Evolutionary conservation across 306 rosid species (phyloP), one percentile per base, ranked within the genome.

Genomic region (Cicer judaicum): DNA sequence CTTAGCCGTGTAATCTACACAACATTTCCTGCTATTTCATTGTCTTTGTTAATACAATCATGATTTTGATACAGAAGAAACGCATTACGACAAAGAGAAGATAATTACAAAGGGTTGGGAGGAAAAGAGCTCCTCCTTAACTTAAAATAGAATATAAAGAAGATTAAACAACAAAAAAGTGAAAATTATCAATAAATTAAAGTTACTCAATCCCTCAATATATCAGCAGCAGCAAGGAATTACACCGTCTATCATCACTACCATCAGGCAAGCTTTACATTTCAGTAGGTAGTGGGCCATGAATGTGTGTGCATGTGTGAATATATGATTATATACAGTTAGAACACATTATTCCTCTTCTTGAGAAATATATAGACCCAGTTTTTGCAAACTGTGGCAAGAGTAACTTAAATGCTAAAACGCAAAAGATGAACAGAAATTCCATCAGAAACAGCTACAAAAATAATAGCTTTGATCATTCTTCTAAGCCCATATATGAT

Each of bases 21-120:
- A 81, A 79, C 92, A 92, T 54, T 75, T 82, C 87, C 99, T 92
- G 84, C 49, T 70, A 84, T 72, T 79, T 77, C 62, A 83, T 77
- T 46, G 78, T 75, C 83, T 46, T 59, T 57, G 86, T 85, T 78
- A 87, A 77, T 70, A 82, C 46, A 10, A 61, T 48, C 54, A 24
- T 7, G 21, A 19, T 18, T 48, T 38, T 36, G 43, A 61, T 50
- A 24, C 14, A 68, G 48, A 43, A 19, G 66, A 70, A 41, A 43
- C 43, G 1, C 15, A 50, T 50, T 14, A 42, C 16, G 50, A 11
- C 36, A 40, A 12, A 36, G 70, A 50, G 10, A 61, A 67, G 49
- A 54, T 40, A 55, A 44, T 24, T 50, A 19, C 21, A 64, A 41
- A 53, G 65, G 46, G 46, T 13, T 75, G 36, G 72, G 64, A 64